These are phyloP conservation scores for Beauveria sp. DNA, from an alignment of 2,329 filamentous ascomycete species.

Conservation along the genomic window DNA sequence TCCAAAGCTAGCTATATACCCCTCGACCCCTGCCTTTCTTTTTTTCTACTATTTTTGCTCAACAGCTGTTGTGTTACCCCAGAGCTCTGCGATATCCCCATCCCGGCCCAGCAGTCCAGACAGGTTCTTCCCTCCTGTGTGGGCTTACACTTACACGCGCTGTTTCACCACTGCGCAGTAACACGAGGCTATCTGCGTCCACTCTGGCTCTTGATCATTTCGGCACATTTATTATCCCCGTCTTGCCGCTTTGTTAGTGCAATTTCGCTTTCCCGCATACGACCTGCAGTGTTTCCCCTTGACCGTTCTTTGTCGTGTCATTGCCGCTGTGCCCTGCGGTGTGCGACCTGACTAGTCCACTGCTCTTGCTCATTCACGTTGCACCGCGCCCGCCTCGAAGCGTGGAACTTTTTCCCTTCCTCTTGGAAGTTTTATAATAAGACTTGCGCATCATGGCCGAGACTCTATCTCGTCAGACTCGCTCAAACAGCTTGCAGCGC, in stretches of 20 bases:
- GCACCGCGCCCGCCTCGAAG: neutral
- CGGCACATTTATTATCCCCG: neutral
- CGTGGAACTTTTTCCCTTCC: neutral
- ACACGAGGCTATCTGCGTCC: neutral
- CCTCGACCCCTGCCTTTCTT: neutral
- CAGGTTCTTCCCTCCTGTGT: neutral
- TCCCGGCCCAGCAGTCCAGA: neutral
- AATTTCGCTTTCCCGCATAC: conserved; percentile 9
- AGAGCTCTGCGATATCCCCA: neutral
- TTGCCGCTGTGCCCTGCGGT: neutral
- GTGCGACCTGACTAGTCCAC: neutral
- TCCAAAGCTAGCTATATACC: conserved; percentile 4
- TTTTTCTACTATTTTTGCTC: neutral
- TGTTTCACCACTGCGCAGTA: neutral
- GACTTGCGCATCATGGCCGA: conserved; percentile 6
- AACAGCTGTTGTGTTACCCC: neutral
- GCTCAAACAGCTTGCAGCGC: conserved; percentile 44
- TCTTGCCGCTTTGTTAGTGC: neutral
- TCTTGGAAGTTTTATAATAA: neutral
- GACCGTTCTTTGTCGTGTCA: conserved; percentile 10
- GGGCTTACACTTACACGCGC: conserved; percentile 2
- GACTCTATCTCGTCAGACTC: conserved; percentile 13
- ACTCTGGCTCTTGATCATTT: neutral
- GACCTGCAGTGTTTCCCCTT: conserved; percentile 8
- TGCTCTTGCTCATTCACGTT: conserved; percentile 6